Evolutionary conservation across 75 land plant species (phyloP), one percentile per base, ranked within the genome.

Genomic region (Pinus albicaulis): DNA sequence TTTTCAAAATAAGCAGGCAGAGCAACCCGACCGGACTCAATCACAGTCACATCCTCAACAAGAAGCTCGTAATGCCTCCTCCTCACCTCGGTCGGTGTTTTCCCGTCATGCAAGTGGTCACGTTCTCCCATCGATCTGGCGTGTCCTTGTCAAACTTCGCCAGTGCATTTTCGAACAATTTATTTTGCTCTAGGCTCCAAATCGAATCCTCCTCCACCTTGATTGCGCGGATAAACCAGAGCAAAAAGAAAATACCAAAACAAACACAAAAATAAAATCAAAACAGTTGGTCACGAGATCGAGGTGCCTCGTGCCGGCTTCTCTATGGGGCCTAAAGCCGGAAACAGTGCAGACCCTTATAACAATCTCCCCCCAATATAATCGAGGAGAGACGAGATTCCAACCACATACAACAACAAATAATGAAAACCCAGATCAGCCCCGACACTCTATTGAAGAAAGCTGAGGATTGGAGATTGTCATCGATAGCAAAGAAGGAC

Each of bases 71-170:
- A 93, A 71, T 92, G 94, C n/a, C n/a, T n/a, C 72, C 64, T 76
- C 65, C 72, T 79, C 20, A 93, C 94, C 59, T 89, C 96, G 1
- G 14, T 84, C 12, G 80, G 90, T 2, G 83, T 76, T 77, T 92
- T 93, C 96, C 95, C 3, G 95, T 89, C 8, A 93, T 84, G 78
- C 75, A 68, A 2, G 66, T 82, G 19, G 96, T 94, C 36, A 93
- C 87, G 34, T 78, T 81, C 25, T 89, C 85, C 96, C 96, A 93
- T 38, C 90, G 57, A 34, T 83, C 85, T 0, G 91, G 88, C 5
- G 91, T 73, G n/a, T 91, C 91, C 17, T 73, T 57, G 53, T 86
- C 87, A 48, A 72, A 81, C 11, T 55, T 4, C n/a, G 91, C 91
- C 1, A 93, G 84, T 3, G 93, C 93, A 56, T 86, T 79, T 72